These are phyloP conservation scores for Chaetomiaceae sp. DNA, from an alignment of 2,329 filamentous ascomycete species.

Conservation along the genomic window DNA sequence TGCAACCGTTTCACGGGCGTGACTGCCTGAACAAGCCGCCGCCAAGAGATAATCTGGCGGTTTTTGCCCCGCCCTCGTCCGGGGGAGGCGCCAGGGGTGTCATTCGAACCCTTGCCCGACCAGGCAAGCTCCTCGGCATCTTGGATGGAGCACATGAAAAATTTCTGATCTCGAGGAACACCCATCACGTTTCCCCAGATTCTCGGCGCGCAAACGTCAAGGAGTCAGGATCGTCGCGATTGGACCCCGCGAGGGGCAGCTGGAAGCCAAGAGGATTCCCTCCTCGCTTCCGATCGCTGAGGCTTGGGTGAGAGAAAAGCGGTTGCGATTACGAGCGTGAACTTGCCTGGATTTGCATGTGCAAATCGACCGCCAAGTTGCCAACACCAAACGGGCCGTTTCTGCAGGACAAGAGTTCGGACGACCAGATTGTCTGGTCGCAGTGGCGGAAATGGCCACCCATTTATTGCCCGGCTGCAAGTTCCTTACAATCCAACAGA, in stretches of 20 bases:
- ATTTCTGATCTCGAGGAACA: slow-evolving; percentile 2
- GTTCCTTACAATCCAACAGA: not conserved
- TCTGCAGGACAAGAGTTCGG: not conserved
- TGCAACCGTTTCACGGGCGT: slow-evolving; percentile 4
- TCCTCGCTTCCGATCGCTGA: not conserved
- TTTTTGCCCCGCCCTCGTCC: slow-evolving; percentile 14
- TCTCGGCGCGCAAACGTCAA: not conserved
- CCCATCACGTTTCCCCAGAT: not conserved
- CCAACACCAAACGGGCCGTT: not conserved
- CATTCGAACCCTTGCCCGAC: slow-evolving; percentile 7
- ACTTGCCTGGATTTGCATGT: not conserved
- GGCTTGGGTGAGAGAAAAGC: not conserved
- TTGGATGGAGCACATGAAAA: slow-evolving; percentile 26
- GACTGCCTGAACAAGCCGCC: slow-evolving; percentile 22
- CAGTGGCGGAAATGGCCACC: slow-evolving; percentile 1
- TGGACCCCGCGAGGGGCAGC: not conserved
- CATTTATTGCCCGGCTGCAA: not conserved
- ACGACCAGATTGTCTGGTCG: not conserved
- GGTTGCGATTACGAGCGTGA: not conserved
- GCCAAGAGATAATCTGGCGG: slow-evolving; percentile 15
- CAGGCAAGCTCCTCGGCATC: slow-evolving; percentile 22
- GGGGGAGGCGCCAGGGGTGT: slow-evolving; percentile 17
- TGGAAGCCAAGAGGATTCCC: slow-evolving; percentile 4
- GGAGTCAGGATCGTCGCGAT: slow-evolving; percentile 1
- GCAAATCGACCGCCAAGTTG: not conserved